Conservation (phyloP, 2,329 filamentous ascomycete genomes). For the Exophiala bonariae region DNA sequence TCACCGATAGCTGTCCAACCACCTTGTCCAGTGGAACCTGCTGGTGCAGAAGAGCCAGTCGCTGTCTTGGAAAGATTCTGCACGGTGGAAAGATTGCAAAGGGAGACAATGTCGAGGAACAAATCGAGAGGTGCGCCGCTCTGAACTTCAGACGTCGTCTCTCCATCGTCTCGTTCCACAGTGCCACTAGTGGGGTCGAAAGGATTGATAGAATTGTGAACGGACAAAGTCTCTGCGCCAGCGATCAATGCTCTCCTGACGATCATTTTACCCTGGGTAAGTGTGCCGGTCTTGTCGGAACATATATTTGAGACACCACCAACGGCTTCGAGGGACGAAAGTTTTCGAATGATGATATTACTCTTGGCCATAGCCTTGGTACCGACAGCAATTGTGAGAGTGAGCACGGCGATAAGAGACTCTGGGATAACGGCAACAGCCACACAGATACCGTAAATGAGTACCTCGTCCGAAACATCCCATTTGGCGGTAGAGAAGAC, state of each 20-base stretch:
- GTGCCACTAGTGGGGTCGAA: constrained; percentile 52
- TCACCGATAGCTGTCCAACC: constrained; percentile 61
- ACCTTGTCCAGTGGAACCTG: constrained; percentile 35
- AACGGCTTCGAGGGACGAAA: constrained; percentile 59
- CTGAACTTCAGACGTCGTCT: constrained; percentile 34
- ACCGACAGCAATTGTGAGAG: constrained; percentile 66
- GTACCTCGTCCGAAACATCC: constrained; percentile 50
- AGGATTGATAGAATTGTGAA: constrained; percentile 51
- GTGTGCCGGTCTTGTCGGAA: constrained; percentile 61
- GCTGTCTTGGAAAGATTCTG: constrained; percentile 38
- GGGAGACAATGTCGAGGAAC: constrained; percentile 58
- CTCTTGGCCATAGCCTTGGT: constrained; percentile 59
- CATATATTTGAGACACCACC: constrained; percentile 63
- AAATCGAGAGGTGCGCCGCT: constrained; percentile 37
- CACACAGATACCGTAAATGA: constrained; percentile 58
- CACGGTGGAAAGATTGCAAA: constrained; percentile 62
- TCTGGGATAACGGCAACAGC: constrained; percentile 59
- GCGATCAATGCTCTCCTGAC: constrained; percentile 55
- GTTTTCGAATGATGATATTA: constrained; percentile 59
- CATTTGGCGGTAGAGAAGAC: constrained; percentile 63
- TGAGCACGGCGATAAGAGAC: constrained; percentile 64
- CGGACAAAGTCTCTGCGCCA: constrained; percentile 49
- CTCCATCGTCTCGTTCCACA: constrained; percentile 34
- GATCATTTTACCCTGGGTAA: constrained; percentile 72
- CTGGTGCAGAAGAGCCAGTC: constrained; percentile 4